Evolutionary conservation across 495 filamentous ascomycete genomes (phyloP), one percentile per base, ranked within the genome.

Genomic region (Wilcoxina mikolae): DNA sequence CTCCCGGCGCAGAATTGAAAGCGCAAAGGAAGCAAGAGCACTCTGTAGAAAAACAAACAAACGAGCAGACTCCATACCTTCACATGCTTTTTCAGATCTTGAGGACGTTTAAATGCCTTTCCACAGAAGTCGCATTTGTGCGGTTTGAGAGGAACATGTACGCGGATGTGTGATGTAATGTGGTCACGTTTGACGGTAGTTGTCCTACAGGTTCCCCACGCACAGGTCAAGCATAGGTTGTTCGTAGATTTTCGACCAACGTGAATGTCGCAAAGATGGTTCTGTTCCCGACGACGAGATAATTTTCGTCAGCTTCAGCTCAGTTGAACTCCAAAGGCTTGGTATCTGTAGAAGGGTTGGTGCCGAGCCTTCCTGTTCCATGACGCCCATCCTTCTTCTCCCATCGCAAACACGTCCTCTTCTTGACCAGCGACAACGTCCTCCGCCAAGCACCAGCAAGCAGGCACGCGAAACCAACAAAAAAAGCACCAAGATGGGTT

Each of bases 51-150:
- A 20, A 41, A 52, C 17, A 52, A 38, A 10, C 17, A 23, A 23
- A 39, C 29, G 33, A 39, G 17, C 39, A 45, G 35, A 38, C 47
- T 20, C 53, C 70, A 45, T 67, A 75, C 71, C 73, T 96, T 96
- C 68, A 96, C 89, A 69, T 99, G 93, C 73, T 99, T 99, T 78
- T 96, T 96, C 57, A 99, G 67, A 73, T 99, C 93, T 70, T 99
- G 91, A 24, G 93, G 93, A 15, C 93, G 85, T 78, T 99, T 99
- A 77, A 99, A 99, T 5, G 88, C 86, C 75, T 99, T 99, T 62
- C 86, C 85, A 66, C 93, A 99, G 69, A 94, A 94, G 62, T 94
- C 88, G 66, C 93, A 99, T 68, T 94, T 94, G 72, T 99, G 91
- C 38, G 93, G 93, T 75, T 96, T 96, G 47, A 96, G 73, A 10